Evolutionary conservation across 441 rosid species (phyloP).

Genomic region (Gossypium schwendimanii): DNA sequence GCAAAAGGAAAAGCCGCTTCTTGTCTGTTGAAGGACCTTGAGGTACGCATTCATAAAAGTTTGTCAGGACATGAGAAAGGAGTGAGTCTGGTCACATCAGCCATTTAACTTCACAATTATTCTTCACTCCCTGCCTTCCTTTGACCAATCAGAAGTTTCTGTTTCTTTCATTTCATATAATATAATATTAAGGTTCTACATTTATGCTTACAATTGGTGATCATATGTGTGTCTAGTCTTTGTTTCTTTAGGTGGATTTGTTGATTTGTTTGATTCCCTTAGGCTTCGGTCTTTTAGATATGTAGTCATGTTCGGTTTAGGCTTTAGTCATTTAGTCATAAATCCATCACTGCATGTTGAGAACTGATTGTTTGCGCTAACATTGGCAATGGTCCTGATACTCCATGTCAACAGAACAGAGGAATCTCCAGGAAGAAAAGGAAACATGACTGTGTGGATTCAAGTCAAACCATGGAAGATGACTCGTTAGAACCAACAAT

Average conservation of each 20-base stretch:
- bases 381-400: neutral
- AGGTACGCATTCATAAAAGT: constrained; percentile 39
- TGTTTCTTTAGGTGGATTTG: neutral
- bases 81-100: neutral
- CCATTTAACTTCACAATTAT: neutral
- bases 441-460: constrained; percentile 24
- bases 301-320: neutral
- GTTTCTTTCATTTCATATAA: neutral
- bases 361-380: neutral
- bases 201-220: neutral
- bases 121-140: neutral
- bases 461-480: constrained; percentile 17
- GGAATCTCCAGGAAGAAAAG: constrained; percentile 45
- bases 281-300: neutral
- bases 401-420: constrained; percentile 36
- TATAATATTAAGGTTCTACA: neutral
- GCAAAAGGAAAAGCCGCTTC: constrained; percentile 87
- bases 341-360: neutral
- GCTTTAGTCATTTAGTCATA: neutral
- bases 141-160: neutral
- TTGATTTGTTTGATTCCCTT: neutral
- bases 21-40: constrained; percentile 60
- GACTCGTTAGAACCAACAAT: constrained; percentile 12
- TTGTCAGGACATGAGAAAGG: neutral
- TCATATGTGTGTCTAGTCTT: neutral